A percentile compares a stretch with the other conserved stretches of the same genome.
phyloP scores from a whole-genome alignment of 805 yeast genomes.

The Lachancea quebecensis region DNA sequence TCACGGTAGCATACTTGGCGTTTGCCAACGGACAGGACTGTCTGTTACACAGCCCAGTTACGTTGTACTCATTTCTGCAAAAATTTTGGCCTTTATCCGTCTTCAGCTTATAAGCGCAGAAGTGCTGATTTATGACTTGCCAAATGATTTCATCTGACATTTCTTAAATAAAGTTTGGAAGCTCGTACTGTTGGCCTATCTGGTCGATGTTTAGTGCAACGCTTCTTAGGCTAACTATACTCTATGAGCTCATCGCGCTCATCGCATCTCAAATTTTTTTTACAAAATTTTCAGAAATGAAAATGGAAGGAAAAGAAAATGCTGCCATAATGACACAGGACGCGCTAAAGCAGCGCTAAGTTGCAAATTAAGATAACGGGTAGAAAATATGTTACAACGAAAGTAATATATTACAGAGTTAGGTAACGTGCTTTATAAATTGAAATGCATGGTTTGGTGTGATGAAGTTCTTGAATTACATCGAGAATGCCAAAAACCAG shows the following conservation, averaged over 20 bases:
- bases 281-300: slow-evolving; percentile 8
- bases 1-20: slow-evolving; percentile 83
- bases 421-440: no score
- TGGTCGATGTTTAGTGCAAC: no score
- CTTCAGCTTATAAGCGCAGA: slow-evolving; percentile 89
- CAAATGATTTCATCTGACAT: slow-evolving; percentile 83
- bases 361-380: neutral
- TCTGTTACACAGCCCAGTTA: slow-evolving; percentile 86
- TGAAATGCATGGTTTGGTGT: no score
- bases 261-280: slow-evolving; percentile 17
- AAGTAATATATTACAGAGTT: no score
- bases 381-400: no score
- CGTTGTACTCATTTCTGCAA: slow-evolving; percentile 94
- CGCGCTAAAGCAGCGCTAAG: neutral
- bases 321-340: neutral
- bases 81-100: slow-evolving; percentile 86
- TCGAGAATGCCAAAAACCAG: no score
- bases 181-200: neutral
- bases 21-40: slow-evolving; percentile 96
- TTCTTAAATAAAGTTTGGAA: neutral
- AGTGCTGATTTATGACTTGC: slow-evolving; percentile 94
- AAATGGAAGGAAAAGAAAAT: slow-evolving; percentile 3
- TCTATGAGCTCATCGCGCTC: slow-evolving; percentile 14
- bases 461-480: no score
- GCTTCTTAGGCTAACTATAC: neutral